A percentile compares a stretch with the other conserved stretches of the same genome.
phyloP scores from a whole-genome alignment of 768 basidiomycete genomes.

The Thelephora ganbajun region DNA sequence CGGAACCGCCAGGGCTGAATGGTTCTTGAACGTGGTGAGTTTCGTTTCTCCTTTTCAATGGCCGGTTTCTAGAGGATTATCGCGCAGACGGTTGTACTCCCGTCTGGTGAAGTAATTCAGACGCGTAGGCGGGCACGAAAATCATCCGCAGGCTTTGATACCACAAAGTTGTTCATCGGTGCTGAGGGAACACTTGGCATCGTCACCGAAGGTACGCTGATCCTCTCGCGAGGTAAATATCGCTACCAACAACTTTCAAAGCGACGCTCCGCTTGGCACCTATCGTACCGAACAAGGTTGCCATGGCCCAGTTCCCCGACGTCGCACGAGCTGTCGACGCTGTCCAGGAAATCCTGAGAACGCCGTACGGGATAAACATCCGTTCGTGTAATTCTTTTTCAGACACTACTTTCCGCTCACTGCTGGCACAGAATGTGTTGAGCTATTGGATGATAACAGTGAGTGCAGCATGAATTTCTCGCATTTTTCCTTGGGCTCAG shows the following conservation, averaged over 20 bases:
- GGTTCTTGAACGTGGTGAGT: conserved; percentile 70
- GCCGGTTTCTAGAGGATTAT: not conserved
- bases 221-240: not conserved
- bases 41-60: not conserved
- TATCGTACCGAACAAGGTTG: conserved; percentile 68
- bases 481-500: not conserved
- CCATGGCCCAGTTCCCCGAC: conserved; percentile 74
- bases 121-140: conserved; percentile 69
- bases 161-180: conserved; percentile 77
- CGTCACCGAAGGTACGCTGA: conserved; percentile 54
- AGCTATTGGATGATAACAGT: conserved; percentile 72
- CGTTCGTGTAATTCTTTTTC: conserved; percentile 26
- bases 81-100: conserved; percentile 65
- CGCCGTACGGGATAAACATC: conserved; percentile 54
- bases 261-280: conserved; percentile 78
- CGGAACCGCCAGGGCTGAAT: conserved; percentile 76
- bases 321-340: conserved; percentile 67
- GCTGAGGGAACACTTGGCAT: conserved; percentile 84
- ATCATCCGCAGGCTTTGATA: conserved; percentile 76
- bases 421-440: conserved; percentile 57
- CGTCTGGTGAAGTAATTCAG: conserved; percentile 74
- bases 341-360: conserved; percentile 66
- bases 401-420: not conserved
- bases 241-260: conserved; percentile 15
- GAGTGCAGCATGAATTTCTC: conserved; percentile 9